These are phyloP conservation scores for Exserohilum turcica DNA, from an alignment of 2,329 filamentous ascomycete genomes.

Conservation along the genomic window DNA sequence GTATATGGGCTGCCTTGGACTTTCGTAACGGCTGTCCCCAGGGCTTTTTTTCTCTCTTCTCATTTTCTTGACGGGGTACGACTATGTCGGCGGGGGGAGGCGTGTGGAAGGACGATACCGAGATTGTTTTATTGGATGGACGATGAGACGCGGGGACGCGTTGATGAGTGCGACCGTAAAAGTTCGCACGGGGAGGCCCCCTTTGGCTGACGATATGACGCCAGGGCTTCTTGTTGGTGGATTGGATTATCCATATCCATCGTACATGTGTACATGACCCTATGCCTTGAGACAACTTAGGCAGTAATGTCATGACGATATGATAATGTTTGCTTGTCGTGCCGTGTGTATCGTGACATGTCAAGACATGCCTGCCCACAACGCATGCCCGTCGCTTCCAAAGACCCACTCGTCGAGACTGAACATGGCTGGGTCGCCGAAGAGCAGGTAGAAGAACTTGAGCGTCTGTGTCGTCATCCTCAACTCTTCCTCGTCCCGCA, in stretches of 20 bases:
- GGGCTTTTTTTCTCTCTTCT: conserved; percentile 29
- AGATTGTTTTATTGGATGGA: conserved; percentile 29
- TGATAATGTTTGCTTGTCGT: conserved; percentile 10
- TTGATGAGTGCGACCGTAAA: conserved; percentile 32
- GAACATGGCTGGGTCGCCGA: conserved; percentile 61
- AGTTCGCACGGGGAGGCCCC: conserved; percentile 37
- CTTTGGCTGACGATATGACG: conserved; percentile 37
- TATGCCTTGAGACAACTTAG: conserved; percentile 24
- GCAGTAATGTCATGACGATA: conserved; percentile 43
- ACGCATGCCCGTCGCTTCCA: conserved; percentile 50
- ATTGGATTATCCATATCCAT: conserved; percentile 27
- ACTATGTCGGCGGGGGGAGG: conserved; percentile 26
- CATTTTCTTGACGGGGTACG: conserved; percentile 30
- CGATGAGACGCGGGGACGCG: conserved; percentile 15
- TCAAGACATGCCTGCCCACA: conserved; percentile 18
- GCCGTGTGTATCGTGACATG: neutral
- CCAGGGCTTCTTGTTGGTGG: conserved; percentile 34
- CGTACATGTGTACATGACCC: conserved; percentile 28
- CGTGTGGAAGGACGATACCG: conserved; percentile 23
- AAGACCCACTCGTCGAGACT: conserved; percentile 68
- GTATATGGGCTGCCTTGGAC: conserved; percentile 33
- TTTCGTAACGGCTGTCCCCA: conserved; percentile 37
- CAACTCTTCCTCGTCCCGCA: conserved; percentile 72
- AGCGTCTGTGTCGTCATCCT: conserved; percentile 68
- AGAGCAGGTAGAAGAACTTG: conserved; percentile 68